phyloP scores from a whole-genome alignment of 2,329 filamentous ascomycete genomes.

The Metarhizium guizhouense region DNA sequence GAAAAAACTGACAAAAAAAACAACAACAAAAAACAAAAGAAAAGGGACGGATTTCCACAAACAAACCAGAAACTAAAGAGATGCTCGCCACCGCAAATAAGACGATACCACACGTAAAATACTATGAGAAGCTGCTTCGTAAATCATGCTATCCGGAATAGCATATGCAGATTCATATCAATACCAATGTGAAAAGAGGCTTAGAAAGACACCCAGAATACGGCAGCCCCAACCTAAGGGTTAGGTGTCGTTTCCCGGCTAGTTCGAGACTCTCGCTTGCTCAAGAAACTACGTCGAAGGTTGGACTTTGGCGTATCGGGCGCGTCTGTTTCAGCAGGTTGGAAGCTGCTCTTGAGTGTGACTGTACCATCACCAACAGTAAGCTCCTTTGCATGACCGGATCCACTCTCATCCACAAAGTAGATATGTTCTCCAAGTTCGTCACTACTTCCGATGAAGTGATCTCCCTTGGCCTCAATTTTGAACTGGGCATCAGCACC shows the following conservation, averaged over 20 bases:
- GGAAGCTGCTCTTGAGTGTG: conserved; percentile 65
- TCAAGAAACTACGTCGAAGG: conserved; percentile 45
- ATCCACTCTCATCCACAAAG: conserved; percentile 75
- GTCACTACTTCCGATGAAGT: conserved; percentile 75
- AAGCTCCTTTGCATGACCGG: conserved; percentile 62
- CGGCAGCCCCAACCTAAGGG: conserved; percentile 15
- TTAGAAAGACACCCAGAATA: conserved; percentile 8
- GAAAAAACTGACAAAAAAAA: not conserved
- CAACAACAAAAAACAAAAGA: not conserved
- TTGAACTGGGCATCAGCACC: conserved; percentile 80
- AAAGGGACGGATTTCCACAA: not conserved
- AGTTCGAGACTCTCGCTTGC: conserved; percentile 37
- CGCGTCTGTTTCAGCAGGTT: conserved; percentile 35
- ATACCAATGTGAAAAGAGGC: not conserved
- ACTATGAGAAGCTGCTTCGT: conserved; percentile 1
- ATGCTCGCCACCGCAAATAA: not conserved
- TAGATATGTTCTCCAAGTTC: conserved; percentile 80
- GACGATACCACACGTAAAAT: not conserved
- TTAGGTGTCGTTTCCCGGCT: conserved; percentile 37
- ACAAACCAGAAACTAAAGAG: not conserved
- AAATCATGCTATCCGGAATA: not conserved
- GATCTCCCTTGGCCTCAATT: conserved; percentile 75
- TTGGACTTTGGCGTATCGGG: conserved; percentile 38
- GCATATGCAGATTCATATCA: not conserved
- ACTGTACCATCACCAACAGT: conserved; percentile 66